phyloP scores from a whole-genome alignment of 2,329 filamentous ascomycete species.

The Rhynchosporium agropyri region DNA sequence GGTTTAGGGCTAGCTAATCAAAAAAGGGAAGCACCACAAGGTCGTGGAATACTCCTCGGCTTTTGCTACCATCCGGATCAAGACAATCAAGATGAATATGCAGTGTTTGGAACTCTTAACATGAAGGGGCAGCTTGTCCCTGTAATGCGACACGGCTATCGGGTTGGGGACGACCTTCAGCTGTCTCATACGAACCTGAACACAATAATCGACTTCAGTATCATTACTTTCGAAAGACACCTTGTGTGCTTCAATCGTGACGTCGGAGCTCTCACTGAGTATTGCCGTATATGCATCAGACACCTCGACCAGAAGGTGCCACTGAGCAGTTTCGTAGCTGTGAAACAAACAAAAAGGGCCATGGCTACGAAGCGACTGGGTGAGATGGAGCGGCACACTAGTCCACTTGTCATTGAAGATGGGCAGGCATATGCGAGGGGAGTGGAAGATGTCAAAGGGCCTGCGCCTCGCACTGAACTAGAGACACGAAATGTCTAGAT shows the following conservation, averaged over 20 bases:
- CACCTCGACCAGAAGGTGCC: background rate
- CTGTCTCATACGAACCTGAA: background rate
- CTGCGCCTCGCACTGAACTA: background rate
- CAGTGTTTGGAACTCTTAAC: background rate
- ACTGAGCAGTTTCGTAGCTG: background rate
- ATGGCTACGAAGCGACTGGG: background rate
- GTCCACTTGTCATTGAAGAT: background rate
- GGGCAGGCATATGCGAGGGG: background rate
- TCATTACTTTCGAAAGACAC: background rate
- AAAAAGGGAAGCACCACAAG: background rate
- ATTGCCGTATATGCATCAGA: background rate
- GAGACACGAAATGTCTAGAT: too few species aligned
- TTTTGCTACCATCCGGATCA: background rate
- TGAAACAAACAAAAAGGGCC: background rate
- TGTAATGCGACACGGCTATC: background rate
- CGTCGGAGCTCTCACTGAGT: background rate
- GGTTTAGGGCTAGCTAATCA: background rate
- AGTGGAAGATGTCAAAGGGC: background rate
- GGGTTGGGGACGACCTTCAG: background rate
- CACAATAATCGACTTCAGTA: background rate
- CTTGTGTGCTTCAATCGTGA: background rate
- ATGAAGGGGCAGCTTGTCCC: background rate
- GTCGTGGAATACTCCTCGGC: background rate
- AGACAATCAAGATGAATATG: constrained; percentile 4
- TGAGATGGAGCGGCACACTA: background rate